These are phyloP conservation scores for Luvunga scandens DNA, from an alignment of 345 rosid genomes.

Conservation along the genomic window DNA sequence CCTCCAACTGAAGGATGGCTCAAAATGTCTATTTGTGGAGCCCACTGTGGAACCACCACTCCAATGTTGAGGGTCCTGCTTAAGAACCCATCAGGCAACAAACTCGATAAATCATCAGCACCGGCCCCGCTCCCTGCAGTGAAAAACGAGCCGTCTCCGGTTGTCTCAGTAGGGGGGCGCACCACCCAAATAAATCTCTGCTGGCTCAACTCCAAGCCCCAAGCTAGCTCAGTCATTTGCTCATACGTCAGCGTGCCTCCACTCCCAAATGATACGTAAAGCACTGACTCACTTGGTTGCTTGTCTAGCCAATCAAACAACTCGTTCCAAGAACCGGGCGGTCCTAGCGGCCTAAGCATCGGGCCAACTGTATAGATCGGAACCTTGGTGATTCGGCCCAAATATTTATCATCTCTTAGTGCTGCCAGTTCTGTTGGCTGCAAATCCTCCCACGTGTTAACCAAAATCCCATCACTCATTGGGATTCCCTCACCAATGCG, in stretches of 20 bases:
- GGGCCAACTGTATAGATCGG: slow-evolving; percentile 58
- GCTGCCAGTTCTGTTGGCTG: slow-evolving; percentile 40
- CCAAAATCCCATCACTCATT: slow-evolving; percentile 48
- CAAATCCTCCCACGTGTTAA: slow-evolving; percentile 64
- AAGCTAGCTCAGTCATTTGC: slow-evolving; percentile 59
- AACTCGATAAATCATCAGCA: slow-evolving; percentile 12
- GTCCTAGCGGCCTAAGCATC: slow-evolving; percentile 14
- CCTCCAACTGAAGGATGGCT: slow-evolving; percentile 62
- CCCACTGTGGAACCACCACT: slow-evolving; percentile 50
- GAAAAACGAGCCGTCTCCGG: slow-evolving; percentile 28
- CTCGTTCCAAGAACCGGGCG: not conserved
- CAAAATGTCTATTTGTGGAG: slow-evolving; percentile 54
- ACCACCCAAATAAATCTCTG: slow-evolving; percentile 67
- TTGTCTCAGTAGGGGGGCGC: slow-evolving; percentile 33
- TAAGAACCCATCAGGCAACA: slow-evolving; percentile 57
- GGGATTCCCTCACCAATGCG: slow-evolving; percentile 5
- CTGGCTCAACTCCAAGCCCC: slow-evolving; percentile 57
- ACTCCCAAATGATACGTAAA: slow-evolving; percentile 69
- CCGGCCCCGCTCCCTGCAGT: not conserved
- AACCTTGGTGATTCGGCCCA: slow-evolving; percentile 21
- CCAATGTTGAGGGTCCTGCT: slow-evolving; percentile 35
- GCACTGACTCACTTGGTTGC: slow-evolving; percentile 45
- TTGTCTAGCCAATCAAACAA: slow-evolving; percentile 47
- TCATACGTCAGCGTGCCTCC: slow-evolving; percentile 54
- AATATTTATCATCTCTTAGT: slow-evolving; percentile 18